Evolutionary conservation across 352 stramenopile genomes (phyloP), one percentile per base, ranked within the genome.

Genomic region (Pelagophyceae sp.): DNA sequence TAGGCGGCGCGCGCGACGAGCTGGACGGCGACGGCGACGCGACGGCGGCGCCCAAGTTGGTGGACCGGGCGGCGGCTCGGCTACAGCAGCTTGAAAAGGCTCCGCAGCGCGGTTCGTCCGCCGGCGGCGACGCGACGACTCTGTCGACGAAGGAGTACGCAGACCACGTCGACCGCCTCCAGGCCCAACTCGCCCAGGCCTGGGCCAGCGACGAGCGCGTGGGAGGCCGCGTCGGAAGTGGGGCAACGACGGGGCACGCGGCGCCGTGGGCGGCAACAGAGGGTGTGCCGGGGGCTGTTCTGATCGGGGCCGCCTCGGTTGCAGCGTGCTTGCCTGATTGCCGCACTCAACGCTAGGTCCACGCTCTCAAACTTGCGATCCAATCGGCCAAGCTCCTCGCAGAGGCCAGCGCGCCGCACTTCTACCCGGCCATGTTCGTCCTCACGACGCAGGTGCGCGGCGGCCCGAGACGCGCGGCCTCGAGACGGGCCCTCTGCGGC

Each of bases 341-440:
- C n/a, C n/a, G n/a, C n/a, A n/a, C n/a, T n/a, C n/a, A n/a, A n/a
- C n/a, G n/a, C n/a, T n/a, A n/a, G n/a, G n/a, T 96, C 0, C 80
- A 88, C 38, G 88, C 89, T 0, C 86, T 96, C 6, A 92, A 93
- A 1, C 89, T 96, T 76, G 88, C 91, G 0, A 94, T 96, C 78
- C 93, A 96, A 79, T 89, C 88, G 69, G 86, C 94, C 15, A 96
- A 95, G 75, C 81, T 95, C 15, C 81, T 96, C 0, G 87, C 85
- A 0, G 90, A 96, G 79, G 91, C 83, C 35, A 91, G 83, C 2
- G 85, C 89, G 23, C 89, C 90, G 33, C 83, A 91, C 70, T 81
- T 95, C 77, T 96, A 96, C 65, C 92, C 92, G 17, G 90, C 67
- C 33, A 86, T 93, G 75, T 96, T 95, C 80, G 90, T 94, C 25